Conservation (phyloP, 73 alveolate species). For the Paramecium octaurelia region DNA sequence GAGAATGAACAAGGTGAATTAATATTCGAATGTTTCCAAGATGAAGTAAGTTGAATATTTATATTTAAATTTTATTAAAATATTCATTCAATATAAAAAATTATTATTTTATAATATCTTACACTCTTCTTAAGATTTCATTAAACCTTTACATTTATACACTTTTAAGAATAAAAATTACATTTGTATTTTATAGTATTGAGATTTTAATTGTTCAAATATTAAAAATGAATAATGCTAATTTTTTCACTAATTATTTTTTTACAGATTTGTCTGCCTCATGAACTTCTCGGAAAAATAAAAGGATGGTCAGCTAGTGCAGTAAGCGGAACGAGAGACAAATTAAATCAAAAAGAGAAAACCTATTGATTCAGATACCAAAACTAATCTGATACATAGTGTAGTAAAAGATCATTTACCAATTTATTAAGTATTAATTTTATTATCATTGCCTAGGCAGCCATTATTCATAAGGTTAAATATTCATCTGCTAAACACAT, state of each 20-base stretch:
- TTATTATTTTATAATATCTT: not conserved
- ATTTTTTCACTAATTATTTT: not conserved
- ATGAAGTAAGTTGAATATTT: conserved; percentile 86
- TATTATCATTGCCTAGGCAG: not conserved
- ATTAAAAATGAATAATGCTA: not conserved
- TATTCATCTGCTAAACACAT: conserved; percentile 6
- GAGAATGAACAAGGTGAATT: conserved; percentile 93
- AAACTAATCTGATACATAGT: not conserved
- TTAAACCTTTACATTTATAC: not conserved
- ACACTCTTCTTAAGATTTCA: not conserved
- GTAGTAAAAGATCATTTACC: not conserved
- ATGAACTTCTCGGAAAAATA: not conserved
- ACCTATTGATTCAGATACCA: not conserved
- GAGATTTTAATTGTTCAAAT: not conserved
- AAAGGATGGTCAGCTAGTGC: not conserved
- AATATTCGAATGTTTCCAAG: conserved; percentile 94
- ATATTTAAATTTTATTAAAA: not conserved
- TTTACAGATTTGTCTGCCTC: not conserved
- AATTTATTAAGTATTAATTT: not conserved
- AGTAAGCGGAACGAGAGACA: not conserved
- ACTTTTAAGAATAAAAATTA: not conserved
- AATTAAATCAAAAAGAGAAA: not conserved
- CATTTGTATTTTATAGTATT: not conserved
- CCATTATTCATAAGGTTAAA: not conserved
- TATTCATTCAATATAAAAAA: not conserved